Evolutionary conservation across 495 filamentous ascomycete species (phyloP).

Genomic region (Penicillium daleae): DNA sequence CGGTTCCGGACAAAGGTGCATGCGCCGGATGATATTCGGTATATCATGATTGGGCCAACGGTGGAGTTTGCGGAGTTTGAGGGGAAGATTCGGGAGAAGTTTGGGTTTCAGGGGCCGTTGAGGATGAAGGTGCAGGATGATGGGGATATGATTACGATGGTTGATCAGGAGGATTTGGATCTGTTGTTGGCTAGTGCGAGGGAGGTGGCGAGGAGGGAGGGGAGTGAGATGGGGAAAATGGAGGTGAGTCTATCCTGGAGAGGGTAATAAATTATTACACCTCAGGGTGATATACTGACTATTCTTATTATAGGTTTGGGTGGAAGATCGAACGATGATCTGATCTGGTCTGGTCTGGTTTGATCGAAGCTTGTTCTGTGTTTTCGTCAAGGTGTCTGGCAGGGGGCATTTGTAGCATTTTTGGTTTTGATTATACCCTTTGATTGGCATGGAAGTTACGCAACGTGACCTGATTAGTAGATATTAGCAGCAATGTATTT

Average conservation of each 20-base stretch:
- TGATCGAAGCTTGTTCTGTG: too few relatives aligned
- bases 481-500: conserved; percentile 3
- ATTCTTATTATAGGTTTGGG: conserved; percentile 59
- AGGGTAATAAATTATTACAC: not conserved
- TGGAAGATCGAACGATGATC: conserved; percentile 56
- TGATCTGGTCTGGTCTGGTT: conserved; percentile 18
- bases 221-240: conserved; percentile 88
- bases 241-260: conserved; percentile 67
- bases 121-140: conserved; percentile 88
- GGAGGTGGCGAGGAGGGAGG: conserved; percentile 70
- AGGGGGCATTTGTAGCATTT: conserved; percentile 22
- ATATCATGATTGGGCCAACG: conserved; percentile 79
- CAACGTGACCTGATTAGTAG: conserved; percentile 4
- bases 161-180: conserved; percentile 94
- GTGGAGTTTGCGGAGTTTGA: conserved; percentile 79
- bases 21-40: conserved; percentile 82
- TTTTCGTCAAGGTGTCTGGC: conserved; percentile 7
- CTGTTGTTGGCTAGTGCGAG: conserved; percentile 73
- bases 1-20: conserved; percentile 91
- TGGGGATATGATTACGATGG: conserved; percentile 94
- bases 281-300: conserved; percentile 15
- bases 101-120: conserved; percentile 67
- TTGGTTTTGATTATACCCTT: conserved; percentile 30
- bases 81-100: conserved; percentile 79
- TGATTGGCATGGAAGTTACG: conserved; percentile 21